Base-by-base conservation (phyloP, 1,139 yeast genomes). In the Hyphopichia khmerensis region DNA sequence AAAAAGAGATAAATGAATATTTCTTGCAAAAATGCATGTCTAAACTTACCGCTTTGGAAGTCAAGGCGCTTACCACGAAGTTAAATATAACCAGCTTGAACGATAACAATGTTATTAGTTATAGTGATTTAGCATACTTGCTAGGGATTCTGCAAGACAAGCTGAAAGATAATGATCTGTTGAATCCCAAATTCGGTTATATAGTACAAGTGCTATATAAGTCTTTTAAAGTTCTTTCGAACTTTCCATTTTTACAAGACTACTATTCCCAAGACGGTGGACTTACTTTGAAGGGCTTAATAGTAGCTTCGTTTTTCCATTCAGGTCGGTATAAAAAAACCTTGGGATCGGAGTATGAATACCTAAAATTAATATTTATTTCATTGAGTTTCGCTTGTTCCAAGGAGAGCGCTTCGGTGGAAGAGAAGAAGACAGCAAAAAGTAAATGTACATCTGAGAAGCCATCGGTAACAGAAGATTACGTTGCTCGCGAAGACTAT, bases 221-320 rank as follows among this genome's bases (percentile, higher is more conserved):
- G 4, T 52, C 65, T 1, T 55, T 65, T 40, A 57, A 50, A 40
- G 56, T 59, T 0, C 33, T 69, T 18, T 73, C 74, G 0, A 41
- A 47, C 3, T 58, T 61, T 39, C 77, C 76, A 1, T 67, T 67
- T 47, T 36, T 65, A 2, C 52, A 51, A 17, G 60, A 57, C 21
- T 41, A 46, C 24, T 11, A 15, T 2, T 27, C 30, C 10, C 40
- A 39, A 2, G 16, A 8, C 0, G 48, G 40, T 9, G 43, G 40
- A 7, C 47, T 69, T 16, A 55, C 62, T 0, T 26, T 62, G 6
- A 55, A 55, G 23, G 61, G 59, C 33, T 47, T 69, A 30, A 42
- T 69, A 2, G 51, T 63, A 3, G 52, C 68, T 1, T 43, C 56
- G 3, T 42, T 57, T 1, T 57, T 68, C 17, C 62, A 63, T 42